phyloP scores from a whole-genome alignment of 1,284 basidiomycete genomes.

The Apiotrichum sp. region DNA sequence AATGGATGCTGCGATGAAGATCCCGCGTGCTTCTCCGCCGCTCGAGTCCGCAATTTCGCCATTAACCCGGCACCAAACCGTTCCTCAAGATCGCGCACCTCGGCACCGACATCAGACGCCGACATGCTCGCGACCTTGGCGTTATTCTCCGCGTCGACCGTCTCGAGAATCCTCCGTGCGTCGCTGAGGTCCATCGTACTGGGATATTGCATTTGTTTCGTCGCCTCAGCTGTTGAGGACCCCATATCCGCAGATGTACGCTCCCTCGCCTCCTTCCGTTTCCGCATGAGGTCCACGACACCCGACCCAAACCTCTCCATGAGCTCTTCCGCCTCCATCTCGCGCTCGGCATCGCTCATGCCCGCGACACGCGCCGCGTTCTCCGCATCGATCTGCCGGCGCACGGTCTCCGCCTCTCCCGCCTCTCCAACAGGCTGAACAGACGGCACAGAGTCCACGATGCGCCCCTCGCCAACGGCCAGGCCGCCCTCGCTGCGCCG shows the following conservation, averaged over 20 bases:
- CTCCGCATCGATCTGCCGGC: conserved; percentile 21
- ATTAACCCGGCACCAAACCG: conserved; percentile 60
- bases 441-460: conserved; percentile 9
- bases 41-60: conserved; percentile 56
- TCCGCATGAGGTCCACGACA: conserved; percentile 54
- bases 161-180: neutral
- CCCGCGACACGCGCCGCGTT: conserved; percentile 50
- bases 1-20: too few relatives aligned
- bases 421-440: neutral
- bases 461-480: conserved; percentile 8
- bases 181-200: neutral
- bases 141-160: conserved; percentile 37
- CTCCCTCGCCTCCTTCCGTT: conserved; percentile 36
- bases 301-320: conserved; percentile 61
- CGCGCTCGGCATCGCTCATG: conserved; percentile 60
- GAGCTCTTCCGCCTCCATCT: conserved; percentile 58
- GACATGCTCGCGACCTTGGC: conserved; percentile 55
- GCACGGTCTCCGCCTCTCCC: conserved; percentile 8
- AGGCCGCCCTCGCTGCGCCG: conserved; percentile 7
- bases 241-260: neutral
- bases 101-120: conserved; percentile 55
- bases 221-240: neutral
- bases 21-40: conserved; percentile 30
- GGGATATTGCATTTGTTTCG: neutral
- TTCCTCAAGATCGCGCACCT: conserved; percentile 59